Conservation (phyloP, 1,139 yeast species). For the Scheffersomyces segobiensis region DNA sequence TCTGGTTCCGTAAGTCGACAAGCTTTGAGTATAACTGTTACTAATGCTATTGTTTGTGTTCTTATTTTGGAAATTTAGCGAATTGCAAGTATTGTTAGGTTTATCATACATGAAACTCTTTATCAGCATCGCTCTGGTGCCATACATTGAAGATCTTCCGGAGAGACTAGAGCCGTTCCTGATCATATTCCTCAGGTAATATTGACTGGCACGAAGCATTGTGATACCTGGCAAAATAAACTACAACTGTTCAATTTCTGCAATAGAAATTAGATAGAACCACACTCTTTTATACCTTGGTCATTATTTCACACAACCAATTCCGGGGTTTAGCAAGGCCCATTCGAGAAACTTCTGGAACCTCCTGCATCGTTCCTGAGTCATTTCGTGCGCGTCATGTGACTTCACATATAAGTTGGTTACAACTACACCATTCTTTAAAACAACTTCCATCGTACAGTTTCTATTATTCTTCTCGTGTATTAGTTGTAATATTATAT, state of each 20-base stretch:
- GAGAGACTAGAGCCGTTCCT: background rate
- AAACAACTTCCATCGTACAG: too few relatives aligned
- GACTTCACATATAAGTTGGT: background rate
- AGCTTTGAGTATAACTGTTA: background rate
- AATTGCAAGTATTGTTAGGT: background rate
- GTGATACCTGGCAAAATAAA: background rate
- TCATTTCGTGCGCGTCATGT: background rate
- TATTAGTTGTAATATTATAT: background rate
- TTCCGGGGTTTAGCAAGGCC: conserved; percentile 2
- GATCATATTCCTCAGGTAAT: background rate
- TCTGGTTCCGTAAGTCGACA: background rate
- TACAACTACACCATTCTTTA: conserved; percentile 1
- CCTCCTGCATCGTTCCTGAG: conserved; percentile 4
- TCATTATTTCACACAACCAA: background rate
- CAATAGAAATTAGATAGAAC: background rate
- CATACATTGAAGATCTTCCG: background rate
- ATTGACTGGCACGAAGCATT: background rate
- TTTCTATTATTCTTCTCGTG: background rate
- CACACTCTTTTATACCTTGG: background rate
- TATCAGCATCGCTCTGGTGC: background rate
- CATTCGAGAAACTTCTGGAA: conserved; percentile 17
- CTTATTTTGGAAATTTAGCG: background rate
- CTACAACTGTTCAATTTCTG: background rate
- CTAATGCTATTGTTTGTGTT: background rate
- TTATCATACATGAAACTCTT: background rate